These are phyloP conservation scores for Begonia fuchsioides DNA, from an alignment of 306 rosid genomes.

Conservation along the genomic window DNA sequence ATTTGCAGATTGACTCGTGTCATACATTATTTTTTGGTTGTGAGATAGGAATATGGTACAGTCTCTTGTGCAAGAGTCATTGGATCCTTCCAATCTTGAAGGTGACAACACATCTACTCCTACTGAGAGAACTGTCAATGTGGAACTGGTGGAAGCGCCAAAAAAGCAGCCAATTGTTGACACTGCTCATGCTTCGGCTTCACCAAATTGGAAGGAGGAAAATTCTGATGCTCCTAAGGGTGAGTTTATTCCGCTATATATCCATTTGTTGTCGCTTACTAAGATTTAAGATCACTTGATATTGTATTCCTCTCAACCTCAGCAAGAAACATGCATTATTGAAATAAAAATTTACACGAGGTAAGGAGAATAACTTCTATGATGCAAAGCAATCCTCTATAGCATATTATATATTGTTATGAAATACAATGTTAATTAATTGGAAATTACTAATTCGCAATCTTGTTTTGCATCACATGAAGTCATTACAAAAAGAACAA, in stretches of 20 bases:
- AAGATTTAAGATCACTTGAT: conserved; percentile 1
- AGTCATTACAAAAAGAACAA: too few species aligned
- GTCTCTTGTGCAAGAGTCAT: conserved; percentile 14
- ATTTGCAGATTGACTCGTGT: conserved; percentile 1
- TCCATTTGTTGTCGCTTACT: neutral
- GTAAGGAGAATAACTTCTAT: too few species aligned
- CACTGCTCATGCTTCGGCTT: conserved; percentile 18
- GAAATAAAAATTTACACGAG: too few species aligned
- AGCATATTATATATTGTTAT: too few species aligned
- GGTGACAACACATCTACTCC: conserved; percentile 17
- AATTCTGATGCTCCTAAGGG: conserved; percentile 62
- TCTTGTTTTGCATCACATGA: too few species aligned
- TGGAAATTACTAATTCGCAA: too few species aligned
- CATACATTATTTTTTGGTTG: conserved; percentile 8
- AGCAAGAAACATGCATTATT: neutral
- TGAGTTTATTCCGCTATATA: conserved; percentile 20
- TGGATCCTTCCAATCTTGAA: conserved; percentile 22
- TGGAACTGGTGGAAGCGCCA: conserved; percentile 19
- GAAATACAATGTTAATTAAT: too few species aligned
- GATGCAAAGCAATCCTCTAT: too few species aligned
- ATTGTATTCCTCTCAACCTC: neutral
- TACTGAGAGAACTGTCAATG: conserved; percentile 21
- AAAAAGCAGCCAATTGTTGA: conserved; percentile 25
- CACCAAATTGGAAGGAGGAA: conserved; percentile 49
- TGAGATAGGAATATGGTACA: conserved; percentile 33